Conservation (phyloP, 768 basidiomycete species). For the Gloeophyllum trabeum region DNA sequence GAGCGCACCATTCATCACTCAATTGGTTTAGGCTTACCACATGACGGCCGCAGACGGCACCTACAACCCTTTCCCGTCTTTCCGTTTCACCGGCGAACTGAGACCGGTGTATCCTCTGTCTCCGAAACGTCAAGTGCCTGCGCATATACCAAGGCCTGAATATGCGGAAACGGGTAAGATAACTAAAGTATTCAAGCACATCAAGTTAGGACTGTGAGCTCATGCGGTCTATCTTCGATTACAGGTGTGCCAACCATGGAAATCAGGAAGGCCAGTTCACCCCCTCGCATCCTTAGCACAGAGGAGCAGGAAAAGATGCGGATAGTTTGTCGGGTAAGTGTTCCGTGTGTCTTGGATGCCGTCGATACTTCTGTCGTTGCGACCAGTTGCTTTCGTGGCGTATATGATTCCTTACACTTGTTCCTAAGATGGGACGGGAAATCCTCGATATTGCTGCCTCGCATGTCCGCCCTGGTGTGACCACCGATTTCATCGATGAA, state of each 20-base stretch:
- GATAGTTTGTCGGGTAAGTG: conserved; percentile 68
- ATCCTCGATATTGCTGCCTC: conserved; percentile 90
- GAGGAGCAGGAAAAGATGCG: conserved; percentile 90
- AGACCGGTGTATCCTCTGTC: conserved; percentile 87
- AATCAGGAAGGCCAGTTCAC: conserved; percentile 41
- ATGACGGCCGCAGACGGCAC: conserved; percentile 52
- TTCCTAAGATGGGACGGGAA: conserved; percentile 68
- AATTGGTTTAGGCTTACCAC: too few species aligned
- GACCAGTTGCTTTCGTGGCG: not conserved
- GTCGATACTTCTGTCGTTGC: too few species aligned
- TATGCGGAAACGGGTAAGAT: conserved; percentile 67
- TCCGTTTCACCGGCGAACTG: conserved; percentile 67
- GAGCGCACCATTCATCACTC: too few species aligned
- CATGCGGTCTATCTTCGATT: conserved; percentile 8
- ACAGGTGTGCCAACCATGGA: conserved; percentile 54
- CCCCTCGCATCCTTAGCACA: conserved; percentile 49
- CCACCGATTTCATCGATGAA: conserved; percentile 90
- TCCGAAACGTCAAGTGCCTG: conserved; percentile 63
- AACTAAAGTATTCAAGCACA: conserved; percentile 12
- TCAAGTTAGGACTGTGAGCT: conserved; percentile 21
- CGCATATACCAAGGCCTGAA: conserved; percentile 79
- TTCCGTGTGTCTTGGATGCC: too few species aligned
- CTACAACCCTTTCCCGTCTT: conserved; percentile 72
- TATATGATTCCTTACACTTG: conserved; percentile 3
- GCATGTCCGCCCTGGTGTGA: conserved; percentile 80